phyloP scores from a whole-genome alignment of 257 asterid species.

The Solanum corneliomulleri region DNA sequence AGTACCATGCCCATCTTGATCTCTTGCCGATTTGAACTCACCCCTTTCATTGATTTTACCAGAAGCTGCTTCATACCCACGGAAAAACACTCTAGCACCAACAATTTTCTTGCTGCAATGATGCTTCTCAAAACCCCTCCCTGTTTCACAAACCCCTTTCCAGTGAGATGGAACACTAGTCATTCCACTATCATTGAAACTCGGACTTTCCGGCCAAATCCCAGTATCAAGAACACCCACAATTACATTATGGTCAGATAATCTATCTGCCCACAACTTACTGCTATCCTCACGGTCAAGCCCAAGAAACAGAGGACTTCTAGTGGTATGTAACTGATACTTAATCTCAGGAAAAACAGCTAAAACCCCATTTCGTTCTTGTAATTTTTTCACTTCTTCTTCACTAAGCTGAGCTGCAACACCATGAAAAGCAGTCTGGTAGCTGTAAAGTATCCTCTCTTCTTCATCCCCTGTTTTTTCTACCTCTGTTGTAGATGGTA shows the following conservation, averaged over 20 bases:
- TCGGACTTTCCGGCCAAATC: slow-evolving; percentile 88
- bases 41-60: slow-evolving; percentile 59
- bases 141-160: slow-evolving; percentile 64
- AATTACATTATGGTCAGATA: slow-evolving; percentile 35
- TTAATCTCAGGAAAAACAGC: slow-evolving; percentile 56
- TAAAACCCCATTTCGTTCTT: slow-evolving; percentile 27
- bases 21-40: slow-evolving; percentile 73
- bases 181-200: slow-evolving; percentile 81
- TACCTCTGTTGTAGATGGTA: not conserved
- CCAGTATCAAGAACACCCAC: slow-evolving; percentile 90
- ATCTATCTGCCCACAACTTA: slow-evolving; percentile 12
- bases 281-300: slow-evolving; percentile 27
- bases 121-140: slow-evolving; percentile 45
- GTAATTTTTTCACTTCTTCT: slow-evolving; percentile 36
- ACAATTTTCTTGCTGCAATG: slow-evolving; percentile 68
- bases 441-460: slow-evolving; percentile 53
- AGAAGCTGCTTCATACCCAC: slow-evolving; percentile 70
- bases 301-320: slow-evolving; percentile 83
- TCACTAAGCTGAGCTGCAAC: slow-evolving; percentile 57
- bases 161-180: slow-evolving; percentile 39
- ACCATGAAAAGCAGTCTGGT: slow-evolving; percentile 76
- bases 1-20: slow-evolving; percentile 94
- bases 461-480: not conserved
- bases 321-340: slow-evolving; percentile 73
- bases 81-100: slow-evolving; percentile 73